phyloP scores from a whole-genome alignment of 345 rosid genomes.

The Litchi chinensis region DNA sequence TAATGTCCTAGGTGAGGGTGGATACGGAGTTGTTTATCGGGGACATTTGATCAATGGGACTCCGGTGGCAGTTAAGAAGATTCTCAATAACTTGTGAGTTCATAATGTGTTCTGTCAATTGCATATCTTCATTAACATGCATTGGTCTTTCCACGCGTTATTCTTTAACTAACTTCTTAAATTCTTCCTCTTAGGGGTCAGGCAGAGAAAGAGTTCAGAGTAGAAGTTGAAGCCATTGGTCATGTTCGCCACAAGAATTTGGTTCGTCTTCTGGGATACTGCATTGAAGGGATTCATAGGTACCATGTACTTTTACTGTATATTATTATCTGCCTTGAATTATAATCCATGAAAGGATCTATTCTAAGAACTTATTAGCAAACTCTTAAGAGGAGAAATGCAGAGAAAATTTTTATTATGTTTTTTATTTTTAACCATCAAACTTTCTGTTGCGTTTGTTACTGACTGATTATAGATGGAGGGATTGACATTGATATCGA shows the following conservation, averaged over 20 bases:
- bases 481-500: background rate
- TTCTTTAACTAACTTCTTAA: conserved; percentile 4
- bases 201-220: conserved; percentile 83
- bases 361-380: background rate
- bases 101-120: background rate
- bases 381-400: background rate
- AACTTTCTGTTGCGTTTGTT: background rate
- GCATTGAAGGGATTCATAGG: conserved; percentile 84
- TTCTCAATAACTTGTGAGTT: conserved; percentile 72
- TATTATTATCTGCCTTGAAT: background rate
- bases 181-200: conserved; percentile 56
- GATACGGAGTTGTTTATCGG: conserved; percentile 74
- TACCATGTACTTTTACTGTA: conserved; percentile 9
- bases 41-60: conserved; percentile 73
- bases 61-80: conserved; percentile 77
- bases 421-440: background rate
- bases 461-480: background rate
- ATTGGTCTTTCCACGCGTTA: background rate
- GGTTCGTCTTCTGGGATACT: conserved; percentile 84
- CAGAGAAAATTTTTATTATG: background rate
- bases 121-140: background rate
- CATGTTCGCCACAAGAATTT: conserved; percentile 87
- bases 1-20: conserved; percentile 78
- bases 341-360: background rate
- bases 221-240: conserved; percentile 84